Conservation (phyloP, 768 basidiomycete genomes). For the Clathrus columnatus region DNA sequence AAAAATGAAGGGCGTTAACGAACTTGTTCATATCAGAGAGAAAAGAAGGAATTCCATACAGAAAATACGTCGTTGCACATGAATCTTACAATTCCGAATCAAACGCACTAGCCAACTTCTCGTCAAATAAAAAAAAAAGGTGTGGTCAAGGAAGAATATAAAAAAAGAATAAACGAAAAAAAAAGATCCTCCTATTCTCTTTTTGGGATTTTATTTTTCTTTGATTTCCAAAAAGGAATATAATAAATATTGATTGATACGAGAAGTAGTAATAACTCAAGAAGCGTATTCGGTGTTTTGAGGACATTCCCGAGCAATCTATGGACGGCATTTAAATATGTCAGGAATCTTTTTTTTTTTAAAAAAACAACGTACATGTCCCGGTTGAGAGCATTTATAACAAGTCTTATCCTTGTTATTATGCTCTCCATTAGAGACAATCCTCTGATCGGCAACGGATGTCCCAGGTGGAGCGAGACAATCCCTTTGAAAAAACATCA, state of each 20-base stretch:
- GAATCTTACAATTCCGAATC: too few species aligned
- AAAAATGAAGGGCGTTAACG: too few species aligned
- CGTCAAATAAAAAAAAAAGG: not conserved
- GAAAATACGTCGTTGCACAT: too few species aligned
- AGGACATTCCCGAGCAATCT: conserved; percentile 22
- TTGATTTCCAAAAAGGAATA: conserved; percentile 1
- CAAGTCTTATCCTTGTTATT: conserved; percentile 69
- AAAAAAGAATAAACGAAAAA: not conserved
- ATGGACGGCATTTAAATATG: conserved; percentile 16
- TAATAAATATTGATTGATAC: not conserved
- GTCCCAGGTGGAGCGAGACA: conserved; percentile 69
- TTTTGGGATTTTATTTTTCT: not conserved
- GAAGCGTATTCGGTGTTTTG: conserved; percentile 15
- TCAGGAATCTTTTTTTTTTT: conserved; percentile 15
- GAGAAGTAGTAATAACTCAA: not conserved
- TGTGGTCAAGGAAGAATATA: not conserved
- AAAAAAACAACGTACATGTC: conserved; percentile 52
- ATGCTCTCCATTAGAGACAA: conserved; percentile 32
- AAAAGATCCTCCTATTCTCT: conserved; percentile 4
- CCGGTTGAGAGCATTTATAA: conserved; percentile 82
- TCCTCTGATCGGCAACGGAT: conserved; percentile 36
- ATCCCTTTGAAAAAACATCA: conserved; percentile 39
- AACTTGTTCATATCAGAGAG: too few species aligned
- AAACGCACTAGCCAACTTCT: not conserved
- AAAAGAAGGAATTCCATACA: too few species aligned